phyloP scores from a whole-genome alignment of 345 rosid genomes.

The Citrus hindsii region DNA sequence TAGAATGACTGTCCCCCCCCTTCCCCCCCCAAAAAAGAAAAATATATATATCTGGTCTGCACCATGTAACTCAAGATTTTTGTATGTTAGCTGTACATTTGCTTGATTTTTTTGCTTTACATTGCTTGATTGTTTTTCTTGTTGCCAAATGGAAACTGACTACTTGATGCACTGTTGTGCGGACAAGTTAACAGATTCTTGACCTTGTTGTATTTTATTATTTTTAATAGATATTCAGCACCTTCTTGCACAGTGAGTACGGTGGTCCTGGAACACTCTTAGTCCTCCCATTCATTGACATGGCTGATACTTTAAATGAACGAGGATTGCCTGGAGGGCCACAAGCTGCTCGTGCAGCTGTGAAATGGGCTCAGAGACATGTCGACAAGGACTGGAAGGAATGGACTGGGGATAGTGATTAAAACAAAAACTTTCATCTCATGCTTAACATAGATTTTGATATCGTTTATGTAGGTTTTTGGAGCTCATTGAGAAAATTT shows the following conservation, averaged over 20 bases:
- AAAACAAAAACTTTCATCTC: not conserved
- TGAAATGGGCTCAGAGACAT: constrained; percentile 83
- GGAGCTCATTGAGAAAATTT: not conserved
- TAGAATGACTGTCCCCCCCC: not conserved
- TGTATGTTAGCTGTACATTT: not conserved
- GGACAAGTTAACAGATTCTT: not conserved
- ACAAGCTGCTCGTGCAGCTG: constrained; percentile 84
- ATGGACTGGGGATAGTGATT: constrained; percentile 58
- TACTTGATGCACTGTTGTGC: not conserved
- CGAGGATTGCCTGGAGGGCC: constrained; percentile 83
- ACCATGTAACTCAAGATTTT: not conserved
- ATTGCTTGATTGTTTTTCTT: not conserved
- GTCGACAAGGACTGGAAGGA: constrained; percentile 94
- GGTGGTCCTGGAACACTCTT: constrained; percentile 95
- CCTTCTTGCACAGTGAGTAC: constrained; percentile 73
- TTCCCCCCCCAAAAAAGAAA: too few relatives aligned
- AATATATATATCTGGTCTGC: not conserved
- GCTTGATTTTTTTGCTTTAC: not conserved
- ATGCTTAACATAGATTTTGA: not conserved
- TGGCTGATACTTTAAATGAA: constrained; percentile 83
- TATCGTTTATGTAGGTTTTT: not conserved
- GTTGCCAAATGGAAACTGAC: not conserved
- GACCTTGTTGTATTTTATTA: constrained; percentile 8
- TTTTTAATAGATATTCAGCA: constrained; percentile 59
- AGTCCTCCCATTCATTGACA: constrained; percentile 87